Evolutionary conservation across 192 early-diverging fungal species (phyloP), one percentile per base, ranked within the genome.

Genomic region (Phycomyces nitens): DNA sequence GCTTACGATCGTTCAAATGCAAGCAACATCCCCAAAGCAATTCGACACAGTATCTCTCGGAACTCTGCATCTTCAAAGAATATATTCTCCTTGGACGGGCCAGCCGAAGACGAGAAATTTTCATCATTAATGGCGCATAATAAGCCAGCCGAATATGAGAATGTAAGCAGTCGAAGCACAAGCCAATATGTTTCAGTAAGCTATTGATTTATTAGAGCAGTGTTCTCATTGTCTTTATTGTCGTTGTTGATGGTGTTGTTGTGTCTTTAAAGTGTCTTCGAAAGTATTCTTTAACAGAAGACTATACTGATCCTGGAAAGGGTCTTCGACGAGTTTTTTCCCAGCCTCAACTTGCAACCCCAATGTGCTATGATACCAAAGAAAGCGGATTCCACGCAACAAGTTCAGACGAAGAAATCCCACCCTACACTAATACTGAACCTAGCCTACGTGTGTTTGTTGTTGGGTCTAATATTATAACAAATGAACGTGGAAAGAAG

Each of bases 401-500:
- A 47, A 47, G 18, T 47, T 47, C 44, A 6, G 44, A 47, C 3
- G 44, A 47, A 47, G 44, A 47, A 14, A 47, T 11, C 2, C 3
- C 27, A 15, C 5, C 16, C 1, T 21, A 1, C 7, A 15, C 5
- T 5, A 24, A 39, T 39, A 20, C 60, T 18, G 15, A 60, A 58
- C 38, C 63, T 56, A 56, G 43, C 29, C 52, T 65, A 5, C 38
- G 43, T 38, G 59, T 83, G 11, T 65, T 69, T 9, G 72, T 80
- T 1, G 56, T 75, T 14, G 82, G 77, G 21, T 75, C 74, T 22
- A 83, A 68, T 52, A 77, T 93, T 63, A 84, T 82, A 69, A 78
- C 81, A 11, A 89, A 89, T 72, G 85, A 89, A 53, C 87, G 84
- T 44, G 88, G 88, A 38, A 86, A 86, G 43, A 90, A 93, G 58